Evolutionary conservation across 768 basidiomycete genomes (phyloP).

Genomic region (Scleroderma bovista): DNA sequence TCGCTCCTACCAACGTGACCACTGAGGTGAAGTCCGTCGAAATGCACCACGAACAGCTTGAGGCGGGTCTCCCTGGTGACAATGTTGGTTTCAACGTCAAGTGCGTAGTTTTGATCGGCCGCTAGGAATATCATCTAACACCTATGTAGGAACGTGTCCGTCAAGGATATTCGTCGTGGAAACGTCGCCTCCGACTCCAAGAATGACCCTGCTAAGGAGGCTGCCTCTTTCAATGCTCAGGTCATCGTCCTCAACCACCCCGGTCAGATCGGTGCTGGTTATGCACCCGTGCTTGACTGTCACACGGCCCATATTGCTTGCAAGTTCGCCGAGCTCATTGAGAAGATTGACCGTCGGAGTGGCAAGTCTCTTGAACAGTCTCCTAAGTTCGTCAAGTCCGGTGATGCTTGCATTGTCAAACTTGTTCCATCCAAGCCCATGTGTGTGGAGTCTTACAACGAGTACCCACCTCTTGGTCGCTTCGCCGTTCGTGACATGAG

Average conservation of each 20-base stretch:
- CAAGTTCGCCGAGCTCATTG: constrained; percentile 97
- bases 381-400: constrained; percentile 99
- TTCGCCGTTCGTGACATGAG: constrained; percentile 99
- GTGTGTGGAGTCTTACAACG: constrained; percentile 90
- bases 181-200: constrained; percentile 99
- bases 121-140: constrained; percentile 3
- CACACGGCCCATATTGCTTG: constrained; percentile 99
- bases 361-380: constrained; percentile 84
- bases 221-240: constrained; percentile 98
- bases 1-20: constrained; percentile 96
- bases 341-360: constrained; percentile 99
- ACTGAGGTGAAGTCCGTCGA: constrained; percentile 99
- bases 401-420: constrained; percentile 99
- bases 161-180: constrained; percentile 99
- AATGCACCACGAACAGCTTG: constrained; percentile 99
- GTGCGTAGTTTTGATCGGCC: constrained; percentile 35
- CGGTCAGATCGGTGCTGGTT: constrained; percentile 98
- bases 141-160: constrained; percentile 85
- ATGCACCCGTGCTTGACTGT: constrained; percentile 98
- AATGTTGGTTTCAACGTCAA: constrained; percentile 99
- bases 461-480: constrained; percentile 99
- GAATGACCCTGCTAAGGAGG: constrained; percentile 99
- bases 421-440: constrained; percentile 95
- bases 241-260: constrained; percentile 99
- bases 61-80: constrained; percentile 92